A percentile compares a stretch with the other conserved stretches of the same genome.
Conservation (phyloP, 2,329 filamentous ascomycete genomes). For the Aureobasidium uvarum region DNA sequence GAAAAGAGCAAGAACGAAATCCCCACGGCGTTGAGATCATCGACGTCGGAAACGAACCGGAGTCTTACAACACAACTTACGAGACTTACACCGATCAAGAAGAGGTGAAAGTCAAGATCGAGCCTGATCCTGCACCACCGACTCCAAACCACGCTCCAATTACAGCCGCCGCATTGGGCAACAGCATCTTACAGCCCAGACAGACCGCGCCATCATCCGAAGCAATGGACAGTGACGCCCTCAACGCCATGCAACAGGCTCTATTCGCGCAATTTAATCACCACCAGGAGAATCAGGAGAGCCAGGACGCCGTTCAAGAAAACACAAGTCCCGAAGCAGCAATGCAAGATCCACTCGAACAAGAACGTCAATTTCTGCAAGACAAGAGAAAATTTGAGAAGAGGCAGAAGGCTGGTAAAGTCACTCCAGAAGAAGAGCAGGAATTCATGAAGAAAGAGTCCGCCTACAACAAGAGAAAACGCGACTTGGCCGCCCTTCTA, state of each 20-base stretch:
- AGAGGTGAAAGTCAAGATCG: background rate
- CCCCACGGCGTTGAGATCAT: background rate
- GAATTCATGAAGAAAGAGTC: conserved; percentile 26
- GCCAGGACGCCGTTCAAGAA: background rate
- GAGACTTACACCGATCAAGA: background rate
- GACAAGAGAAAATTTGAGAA: background rate
- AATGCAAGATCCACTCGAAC: background rate
- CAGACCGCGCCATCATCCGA: background rate
- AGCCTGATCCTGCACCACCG: background rate
- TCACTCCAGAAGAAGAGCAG: conserved; percentile 31
- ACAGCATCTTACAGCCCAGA: background rate
- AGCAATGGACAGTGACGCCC: background rate
- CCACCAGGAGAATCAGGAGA: too few relatives aligned
- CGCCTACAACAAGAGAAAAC: background rate
- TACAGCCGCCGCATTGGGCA: background rate
- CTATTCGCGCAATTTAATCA: background rate
- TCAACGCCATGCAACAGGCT: background rate
- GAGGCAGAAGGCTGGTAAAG: conserved; percentile 28
- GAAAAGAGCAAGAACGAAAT: too few relatives aligned
- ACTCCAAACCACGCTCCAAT: background rate
- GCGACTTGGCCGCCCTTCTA: background rate
- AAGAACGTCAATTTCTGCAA: background rate
- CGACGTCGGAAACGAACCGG: background rate
- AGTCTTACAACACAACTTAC: background rate
- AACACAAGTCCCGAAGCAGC: background rate